These are phyloP conservation scores for Basidiobolus meristosporus DNA, from an alignment of 371 early-diverging fungal genomes.

Conservation along the genomic window DNA sequence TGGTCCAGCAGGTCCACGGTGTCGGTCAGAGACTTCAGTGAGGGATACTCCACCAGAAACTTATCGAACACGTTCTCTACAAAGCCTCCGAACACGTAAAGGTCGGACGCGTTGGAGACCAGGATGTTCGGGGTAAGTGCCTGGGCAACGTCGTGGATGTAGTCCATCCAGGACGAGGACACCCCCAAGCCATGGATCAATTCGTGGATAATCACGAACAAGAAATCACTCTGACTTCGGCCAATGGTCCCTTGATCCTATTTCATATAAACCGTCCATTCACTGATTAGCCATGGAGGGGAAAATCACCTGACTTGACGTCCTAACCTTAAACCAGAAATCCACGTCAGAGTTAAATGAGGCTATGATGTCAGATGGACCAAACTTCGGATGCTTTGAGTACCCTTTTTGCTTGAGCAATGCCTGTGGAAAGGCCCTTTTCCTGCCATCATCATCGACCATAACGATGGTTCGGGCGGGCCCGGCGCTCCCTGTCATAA, in stretches of 20 bases:
- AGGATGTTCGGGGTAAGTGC: constrained; percentile 8
- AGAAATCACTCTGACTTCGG: constrained; percentile 23
- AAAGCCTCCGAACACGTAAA: constrained; percentile 2
- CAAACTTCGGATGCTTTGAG: constrained; percentile 8
- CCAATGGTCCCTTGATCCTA: constrained; percentile 17
- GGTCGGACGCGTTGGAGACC: background rate
- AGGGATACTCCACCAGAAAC: background rate
- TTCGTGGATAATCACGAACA: constrained; percentile 33
- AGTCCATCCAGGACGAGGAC: constrained; percentile 18
- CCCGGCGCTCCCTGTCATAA: constrained; percentile 9
- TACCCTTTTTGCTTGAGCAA: constrained; percentile 26
- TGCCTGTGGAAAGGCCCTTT: constrained; percentile 39
- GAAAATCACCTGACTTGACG: too few relatives aligned
- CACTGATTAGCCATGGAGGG: background rate
- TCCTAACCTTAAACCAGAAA: constrained; percentile 26
- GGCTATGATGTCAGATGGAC: constrained; percentile 26
- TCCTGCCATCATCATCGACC: constrained; percentile 17
- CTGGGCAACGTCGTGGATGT: constrained; percentile 4
- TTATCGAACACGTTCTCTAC: constrained; percentile 5
- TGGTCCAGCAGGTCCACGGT: background rate
- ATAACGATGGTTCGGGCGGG: constrained; percentile 22
- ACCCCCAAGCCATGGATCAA: constrained; percentile 42
- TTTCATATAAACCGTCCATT: constrained; percentile 1
- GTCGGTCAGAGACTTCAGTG: background rate
- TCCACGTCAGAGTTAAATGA: constrained; percentile 30